Evolutionary conservation across 495 filamentous ascomycete genomes (phyloP), one percentile per base, ranked within the genome.

Genomic region (Xylaria longipes): DNA sequence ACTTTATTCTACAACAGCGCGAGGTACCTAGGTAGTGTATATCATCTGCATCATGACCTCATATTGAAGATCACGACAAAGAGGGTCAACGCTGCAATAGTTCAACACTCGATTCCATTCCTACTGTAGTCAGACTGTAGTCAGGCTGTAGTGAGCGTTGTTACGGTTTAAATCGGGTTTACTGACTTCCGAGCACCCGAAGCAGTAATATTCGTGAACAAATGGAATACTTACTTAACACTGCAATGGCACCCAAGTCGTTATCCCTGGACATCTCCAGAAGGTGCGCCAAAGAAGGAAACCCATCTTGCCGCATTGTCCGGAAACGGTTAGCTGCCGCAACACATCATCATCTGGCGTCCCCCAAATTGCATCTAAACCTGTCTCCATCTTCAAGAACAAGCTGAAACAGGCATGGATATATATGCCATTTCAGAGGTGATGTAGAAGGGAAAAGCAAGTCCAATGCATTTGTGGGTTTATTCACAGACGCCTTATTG

Each of bases 321-420:
- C 48, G 14, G 25, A 67, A 67, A 41, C n/a, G 48, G 65, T 35
- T 67, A 67, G 65, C 65, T 67, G 65, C 65, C 65, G 65, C 65
- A 54, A 29, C 65, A 31, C 65, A 67, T 67, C 65, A 52, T 41
- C 64, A 54, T 67, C 45, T 35, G 29, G 22, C 29, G 46, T 50
- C 7, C n/a, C n/a, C 46, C n/a, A 50, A 25, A 50, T 50, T 22
- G 8, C n/a, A 50, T 50, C 46, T 50, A 50, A 11, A 25, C 5
- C 12, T 1, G 1, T 58, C 29, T n/a, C 29, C 14, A 20, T 57
- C 12, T 56, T 57, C 29, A 17, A 33, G 29, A 17, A 22, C 43
- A 15, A 37, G 20, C 61, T 65, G 65, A 67, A 67, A 56, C 65
- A 41, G 45, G n/a, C 37, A 63, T 63, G 35, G 37, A 63, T 63